Base-by-base conservation (phyloP, 768 basidiomycete species). In the Amanita thiersii region DNA sequence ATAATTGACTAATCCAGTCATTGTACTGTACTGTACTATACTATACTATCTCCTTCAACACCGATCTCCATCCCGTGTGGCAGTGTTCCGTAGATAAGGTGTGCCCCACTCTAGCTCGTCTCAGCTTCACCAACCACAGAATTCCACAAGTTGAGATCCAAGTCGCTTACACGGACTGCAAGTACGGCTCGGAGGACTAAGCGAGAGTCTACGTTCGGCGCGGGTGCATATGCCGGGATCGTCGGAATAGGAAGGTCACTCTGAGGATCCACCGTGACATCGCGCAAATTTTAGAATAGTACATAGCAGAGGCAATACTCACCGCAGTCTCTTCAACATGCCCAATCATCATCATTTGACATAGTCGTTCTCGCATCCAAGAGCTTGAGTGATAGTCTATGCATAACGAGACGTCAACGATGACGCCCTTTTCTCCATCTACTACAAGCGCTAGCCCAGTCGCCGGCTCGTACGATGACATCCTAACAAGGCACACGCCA, bases 321-420 rank as follows among this genome's bases (percentile, higher is more conserved):
- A 78, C 76, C 48, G 60, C 52, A 46, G 59, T 54, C 23, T 52
- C 54, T 51, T 84, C 82, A 38, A 84, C 57, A 53, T 77, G 66
- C 26, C 81, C 81, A 30, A 82, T 56, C 15, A 68, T 69, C 61
- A 74, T 72, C 26, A 81, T 59, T 26, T 64, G 64, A 47, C 63
- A 56, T 47, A 76, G 64, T 17, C 61, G 65, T 49, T 84, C 77
- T 30, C 65, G 59, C 18, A 70, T 62, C 81, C 82, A 84, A 23
- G 47, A 41, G 9, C 49, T 39, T 19, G 62, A 57, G 47, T 53
- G 51, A 1, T 57, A 49, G 51, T 69, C 66, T 26, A 82, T 46
- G 44, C 75, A 76, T 9, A 78, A 63, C 33, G 68, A 63, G 6
- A 67, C 68, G 52, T 85, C 79, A 5, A 83, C 72, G 7, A 80